Conservation (phyloP, 2,329 filamentous ascomycete species). For the Fusarium heterosporum region DNA sequence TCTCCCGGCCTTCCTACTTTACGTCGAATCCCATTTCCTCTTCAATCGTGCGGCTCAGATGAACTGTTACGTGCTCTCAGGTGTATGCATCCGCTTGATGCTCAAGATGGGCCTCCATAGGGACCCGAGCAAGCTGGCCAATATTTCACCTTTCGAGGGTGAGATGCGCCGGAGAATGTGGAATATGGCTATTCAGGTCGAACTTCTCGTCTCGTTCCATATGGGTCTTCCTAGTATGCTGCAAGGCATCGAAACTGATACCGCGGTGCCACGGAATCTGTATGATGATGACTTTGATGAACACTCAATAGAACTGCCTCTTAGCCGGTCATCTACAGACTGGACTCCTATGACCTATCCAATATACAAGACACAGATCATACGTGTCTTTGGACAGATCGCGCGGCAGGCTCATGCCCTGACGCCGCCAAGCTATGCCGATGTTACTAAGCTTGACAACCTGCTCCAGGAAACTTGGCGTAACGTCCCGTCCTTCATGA, state of each 20-base stretch:
- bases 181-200: conserved; percentile 68
- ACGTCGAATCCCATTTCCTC: conserved; percentile 66
- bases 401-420: conserved; percentile 63
- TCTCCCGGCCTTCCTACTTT: conserved; percentile 64
- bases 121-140: conserved; percentile 64
- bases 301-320: conserved; percentile 65
- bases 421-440: conserved; percentile 59
- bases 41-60: conserved; percentile 63
- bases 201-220: conserved; percentile 74
- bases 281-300: conserved; percentile 74
- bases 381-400: conserved; percentile 62
- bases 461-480: conserved; percentile 60
- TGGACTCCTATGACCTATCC: conserved; percentile 69
- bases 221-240: conserved; percentile 76
- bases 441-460: conserved; percentile 62
- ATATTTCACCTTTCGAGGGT: conserved; percentile 63
- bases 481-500: conserved; percentile 61
- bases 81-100: conserved; percentile 64
- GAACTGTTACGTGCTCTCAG: conserved; percentile 65
- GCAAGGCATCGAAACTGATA: conserved; percentile 72
- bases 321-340: conserved; percentile 66
- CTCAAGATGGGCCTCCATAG: conserved; percentile 70
- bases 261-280: conserved; percentile 69
- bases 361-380: conserved; percentile 62
- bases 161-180: conserved; percentile 67